Evolutionary conservation across 2,329 filamentous ascomycete species (phyloP), one percentile per base, ranked within the genome.

Genomic region (Hymenoscyphus scutula): DNA sequence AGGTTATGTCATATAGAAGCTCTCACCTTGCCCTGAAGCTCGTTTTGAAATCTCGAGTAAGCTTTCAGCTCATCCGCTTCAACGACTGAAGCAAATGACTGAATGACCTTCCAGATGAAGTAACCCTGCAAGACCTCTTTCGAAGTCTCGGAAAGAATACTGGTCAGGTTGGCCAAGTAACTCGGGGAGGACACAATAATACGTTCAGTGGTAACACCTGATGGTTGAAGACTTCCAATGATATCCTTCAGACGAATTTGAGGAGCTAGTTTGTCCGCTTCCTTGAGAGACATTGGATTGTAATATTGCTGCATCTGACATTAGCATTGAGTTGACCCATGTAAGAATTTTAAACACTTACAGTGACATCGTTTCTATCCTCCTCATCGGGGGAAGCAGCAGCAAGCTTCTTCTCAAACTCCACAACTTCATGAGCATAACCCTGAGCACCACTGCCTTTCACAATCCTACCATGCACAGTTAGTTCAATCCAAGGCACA

Each of bases 101-200:
- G 78, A 13, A 90, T 81, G 15, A 83, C 74, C 68, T 88, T 87
- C 87, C 87, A 89, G 27, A 84, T 73, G 64, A 90, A 79, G 70
- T 86, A 90, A n/a, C 80, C 77, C 64, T 86, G 81, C 2, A 91
- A 71, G 0, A 83, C 80, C 51, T 86, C 82, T 57, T 79, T 77
- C 0, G 82, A 74, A 1, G 84, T 84, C 2, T 80, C 74, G 1
- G 78, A 74, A 23, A 91, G 69, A 41, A 89, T 82, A 1, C 76
- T 71, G 5, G 84, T 82, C 1, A 90, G 71, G 7, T 83, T 81
- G 58, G 82, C 79, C 68, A 89, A 77, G 68, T 89, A 89, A 1
- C 80, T 76, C 0, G 87, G 85, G 0, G 85, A 84, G 23, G 78
- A 78, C 30, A 88, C 78, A 66, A 89, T 84, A 61, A 89, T 74